Conservation (phyloP, 2,329 filamentous ascomycete species). For the Calonectria pauciramosa region DNA sequence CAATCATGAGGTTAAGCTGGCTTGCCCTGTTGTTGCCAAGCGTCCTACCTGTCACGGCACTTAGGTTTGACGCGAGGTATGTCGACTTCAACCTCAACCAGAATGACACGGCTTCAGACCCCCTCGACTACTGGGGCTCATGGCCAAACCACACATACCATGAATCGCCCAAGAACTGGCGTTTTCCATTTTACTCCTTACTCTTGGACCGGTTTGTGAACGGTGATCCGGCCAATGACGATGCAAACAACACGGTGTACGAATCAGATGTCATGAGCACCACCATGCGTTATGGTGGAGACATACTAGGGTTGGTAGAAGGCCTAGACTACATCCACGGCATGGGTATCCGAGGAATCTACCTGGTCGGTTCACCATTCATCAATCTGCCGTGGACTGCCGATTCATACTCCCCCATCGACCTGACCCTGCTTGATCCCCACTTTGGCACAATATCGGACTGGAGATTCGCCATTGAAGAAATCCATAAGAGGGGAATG, state of each 20-base stretch:
- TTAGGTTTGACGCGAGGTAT: not conserved
- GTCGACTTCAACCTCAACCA: not conserved
- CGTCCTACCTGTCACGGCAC: not conserved
- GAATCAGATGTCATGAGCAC: slow-evolving; percentile 4
- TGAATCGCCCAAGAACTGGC: not conserved
- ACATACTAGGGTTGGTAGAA: not conserved
- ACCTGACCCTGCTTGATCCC: not conserved
- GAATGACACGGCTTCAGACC: not conserved
- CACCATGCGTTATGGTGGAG: not conserved
- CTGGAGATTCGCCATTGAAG: not conserved
- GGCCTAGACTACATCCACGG: not conserved
- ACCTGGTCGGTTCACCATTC: not conserved
- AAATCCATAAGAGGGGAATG: not conserved
- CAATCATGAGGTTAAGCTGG: not conserved
- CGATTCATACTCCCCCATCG: not conserved
- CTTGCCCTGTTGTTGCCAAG: not conserved
- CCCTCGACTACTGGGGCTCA: not conserved
- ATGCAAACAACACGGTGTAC: not conserved
- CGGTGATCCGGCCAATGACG: not conserved
- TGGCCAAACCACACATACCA: not conserved
- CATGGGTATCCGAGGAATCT: not conserved
- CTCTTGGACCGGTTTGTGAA: not conserved
- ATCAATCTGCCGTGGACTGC: slow-evolving; percentile 1
- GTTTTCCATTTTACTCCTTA: not conserved
- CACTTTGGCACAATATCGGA: not conserved